Evolutionary conservation across 192 early-diverging fungal species (phyloP).

Genomic region (Coemansia aciculifera): DNA sequence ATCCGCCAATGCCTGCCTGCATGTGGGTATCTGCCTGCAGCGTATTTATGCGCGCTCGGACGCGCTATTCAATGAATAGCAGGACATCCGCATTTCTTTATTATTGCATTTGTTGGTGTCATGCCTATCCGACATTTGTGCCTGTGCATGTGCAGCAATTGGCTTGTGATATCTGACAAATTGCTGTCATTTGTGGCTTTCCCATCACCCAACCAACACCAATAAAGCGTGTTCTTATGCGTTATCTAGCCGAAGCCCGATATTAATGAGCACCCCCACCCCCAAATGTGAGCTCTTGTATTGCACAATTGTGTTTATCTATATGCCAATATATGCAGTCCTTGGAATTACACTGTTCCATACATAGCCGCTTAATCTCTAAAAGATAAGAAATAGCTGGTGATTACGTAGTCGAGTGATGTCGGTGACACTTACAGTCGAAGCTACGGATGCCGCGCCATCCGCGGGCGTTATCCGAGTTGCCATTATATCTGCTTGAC

Average conservation of each 20-base stretch:
- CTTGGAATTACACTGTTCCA: not conserved
- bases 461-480: not conserved
- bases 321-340: not conserved
- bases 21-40: not conserved
- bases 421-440: not conserved
- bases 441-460: not conserved
- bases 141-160: not conserved
- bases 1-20: not conserved
- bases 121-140: not conserved
- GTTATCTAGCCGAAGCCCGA: not conserved
- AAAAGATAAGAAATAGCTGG: not conserved
- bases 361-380: not conserved
- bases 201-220: not conserved
- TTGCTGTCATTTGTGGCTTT: not conserved
- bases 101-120: conserved; percentile 5
- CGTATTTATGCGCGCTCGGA: conserved; percentile 13
- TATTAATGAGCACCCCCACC: not conserved
- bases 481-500: not conserved
- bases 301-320: not conserved
- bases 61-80: not conserved
- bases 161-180: conserved; percentile 1
- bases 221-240: not conserved
- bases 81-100: not conserved
- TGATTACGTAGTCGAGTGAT: not conserved
- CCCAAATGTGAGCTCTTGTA: not conserved